Conservation (phyloP, 208 protist genomes). For the Porcisia hertigi region DNA sequence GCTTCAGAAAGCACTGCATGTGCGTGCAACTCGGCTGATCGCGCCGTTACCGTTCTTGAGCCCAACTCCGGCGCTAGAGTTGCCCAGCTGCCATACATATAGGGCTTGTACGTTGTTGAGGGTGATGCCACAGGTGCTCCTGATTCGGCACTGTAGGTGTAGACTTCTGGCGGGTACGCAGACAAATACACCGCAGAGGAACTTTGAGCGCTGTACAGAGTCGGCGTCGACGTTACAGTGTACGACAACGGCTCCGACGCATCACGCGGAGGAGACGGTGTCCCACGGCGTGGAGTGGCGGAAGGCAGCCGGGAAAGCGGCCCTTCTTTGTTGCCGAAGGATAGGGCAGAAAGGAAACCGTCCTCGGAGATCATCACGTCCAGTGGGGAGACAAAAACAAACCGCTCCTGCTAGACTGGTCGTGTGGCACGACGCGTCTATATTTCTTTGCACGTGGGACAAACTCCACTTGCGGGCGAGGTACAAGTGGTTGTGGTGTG, state of each 20-base stretch:
- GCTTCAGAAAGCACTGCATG: constrained; percentile 8
- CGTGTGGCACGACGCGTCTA: no score
- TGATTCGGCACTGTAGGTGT: background rate
- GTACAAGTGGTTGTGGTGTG: no score
- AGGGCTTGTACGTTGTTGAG: background rate
- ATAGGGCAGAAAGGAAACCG: constrained; percentile 23
- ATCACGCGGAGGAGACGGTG: constrained; percentile 16
- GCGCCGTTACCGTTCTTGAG: background rate
- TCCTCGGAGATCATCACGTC: constrained; percentile 12
- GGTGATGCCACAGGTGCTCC: background rate
- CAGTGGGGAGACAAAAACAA: background rate
- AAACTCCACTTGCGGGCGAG: no score
- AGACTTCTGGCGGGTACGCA: constrained; percentile 10
- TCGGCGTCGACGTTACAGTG: constrained; percentile 4
- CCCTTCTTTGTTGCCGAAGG: constrained; percentile 7
- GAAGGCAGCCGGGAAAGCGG: background rate
- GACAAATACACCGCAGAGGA: background rate
- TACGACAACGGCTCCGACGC: background rate
- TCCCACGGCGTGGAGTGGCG: background rate
- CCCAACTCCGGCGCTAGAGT: background rate
- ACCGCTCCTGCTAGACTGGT: no score
- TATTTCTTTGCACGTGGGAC: no score
- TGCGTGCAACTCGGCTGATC: background rate
- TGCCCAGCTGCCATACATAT: constrained; percentile 4
- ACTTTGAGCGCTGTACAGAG: constrained; percentile 18